A percentile compares a stretch with the other conserved stretches of the same genome.
These are phyloP conservation scores for Butyriboletus appendiculatus DNA, from an alignment of 1,284 basidiomycete genomes.

Conservation along the genomic window DNA sequence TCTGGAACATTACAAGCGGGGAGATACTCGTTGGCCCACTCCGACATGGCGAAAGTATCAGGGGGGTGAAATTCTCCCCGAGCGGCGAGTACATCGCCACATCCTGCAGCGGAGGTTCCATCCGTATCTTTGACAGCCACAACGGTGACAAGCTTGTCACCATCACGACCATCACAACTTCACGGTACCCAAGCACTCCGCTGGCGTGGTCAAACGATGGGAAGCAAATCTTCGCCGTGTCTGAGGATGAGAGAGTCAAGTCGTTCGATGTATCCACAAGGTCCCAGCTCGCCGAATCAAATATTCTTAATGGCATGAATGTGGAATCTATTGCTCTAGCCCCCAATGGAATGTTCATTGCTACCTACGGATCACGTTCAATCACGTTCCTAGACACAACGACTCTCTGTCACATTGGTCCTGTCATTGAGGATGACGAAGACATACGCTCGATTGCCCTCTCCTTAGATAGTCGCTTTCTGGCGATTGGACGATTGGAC, in stretches of 20 bases:
- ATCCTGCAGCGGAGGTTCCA: background rate
- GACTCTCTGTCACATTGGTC: too few relatives aligned
- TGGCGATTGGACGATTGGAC: background rate
- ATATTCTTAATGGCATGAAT: too few relatives aligned
- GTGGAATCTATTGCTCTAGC: too few relatives aligned
- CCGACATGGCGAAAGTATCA: fast-evolving
- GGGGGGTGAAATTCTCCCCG: background rate
- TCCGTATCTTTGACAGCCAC: background rate
- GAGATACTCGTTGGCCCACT: background rate
- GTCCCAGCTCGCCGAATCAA: constrained; percentile 1
- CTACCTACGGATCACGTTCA: too few relatives aligned
- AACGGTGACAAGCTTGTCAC: background rate
- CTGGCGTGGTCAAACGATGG: constrained; percentile 1
- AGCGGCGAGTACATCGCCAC: background rate
- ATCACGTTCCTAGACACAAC: too few relatives aligned
- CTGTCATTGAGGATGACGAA: too few relatives aligned
- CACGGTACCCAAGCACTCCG: background rate
- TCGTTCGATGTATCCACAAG: background rate
- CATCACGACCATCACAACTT: background rate
- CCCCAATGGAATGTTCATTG: too few relatives aligned
- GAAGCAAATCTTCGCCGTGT: background rate
- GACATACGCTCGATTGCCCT: background rate
- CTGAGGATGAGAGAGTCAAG: background rate
- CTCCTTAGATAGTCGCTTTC: background rate
- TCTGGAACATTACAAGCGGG: background rate